Conservation (phyloP, 345 rosid species). For the Eucalyptus guilfoylei region DNA sequence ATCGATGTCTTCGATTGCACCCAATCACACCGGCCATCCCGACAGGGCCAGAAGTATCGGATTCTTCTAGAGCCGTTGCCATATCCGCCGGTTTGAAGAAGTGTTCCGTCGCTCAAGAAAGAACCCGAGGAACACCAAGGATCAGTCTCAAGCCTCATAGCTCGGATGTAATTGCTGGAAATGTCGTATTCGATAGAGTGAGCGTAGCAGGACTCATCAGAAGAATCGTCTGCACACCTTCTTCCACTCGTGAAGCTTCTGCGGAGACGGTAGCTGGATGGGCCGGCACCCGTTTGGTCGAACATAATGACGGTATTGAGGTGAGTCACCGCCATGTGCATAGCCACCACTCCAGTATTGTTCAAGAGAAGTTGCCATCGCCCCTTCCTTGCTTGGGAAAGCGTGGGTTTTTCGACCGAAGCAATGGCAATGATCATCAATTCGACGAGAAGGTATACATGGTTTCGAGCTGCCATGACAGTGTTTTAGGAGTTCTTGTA, state of each 20-base stretch:
- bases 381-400: neutral
- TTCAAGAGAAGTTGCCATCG: conserved; percentile 19
- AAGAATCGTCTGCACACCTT: neutral
- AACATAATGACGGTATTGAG: conserved; percentile 16
- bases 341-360: conserved; percentile 10
- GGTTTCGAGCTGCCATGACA: neutral
- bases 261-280: conserved; percentile 2
- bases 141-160: conserved; percentile 16
- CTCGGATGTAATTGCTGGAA: conserved; percentile 2
- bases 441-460: neutral
- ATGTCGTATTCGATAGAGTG: conserved; percentile 19
- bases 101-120: conserved; percentile 21
- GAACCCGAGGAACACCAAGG: conserved; percentile 33
- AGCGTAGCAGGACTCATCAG: conserved; percentile 13
- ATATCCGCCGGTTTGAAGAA: conserved; percentile 31
- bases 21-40: conserved; percentile 13
- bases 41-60: conserved; percentile 12
- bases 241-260: neutral
- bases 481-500: neutral
- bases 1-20: neutral
- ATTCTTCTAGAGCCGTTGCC: conserved; percentile 4
- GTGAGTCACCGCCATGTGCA: conserved; percentile 23
- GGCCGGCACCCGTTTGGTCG: conserved; percentile 18
- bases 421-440: neutral
- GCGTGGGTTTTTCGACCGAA: neutral